These are phyloP conservation scores for Quercus alba DNA, from an alignment of 306 rosid genomes.

Conservation along the genomic window DNA sequence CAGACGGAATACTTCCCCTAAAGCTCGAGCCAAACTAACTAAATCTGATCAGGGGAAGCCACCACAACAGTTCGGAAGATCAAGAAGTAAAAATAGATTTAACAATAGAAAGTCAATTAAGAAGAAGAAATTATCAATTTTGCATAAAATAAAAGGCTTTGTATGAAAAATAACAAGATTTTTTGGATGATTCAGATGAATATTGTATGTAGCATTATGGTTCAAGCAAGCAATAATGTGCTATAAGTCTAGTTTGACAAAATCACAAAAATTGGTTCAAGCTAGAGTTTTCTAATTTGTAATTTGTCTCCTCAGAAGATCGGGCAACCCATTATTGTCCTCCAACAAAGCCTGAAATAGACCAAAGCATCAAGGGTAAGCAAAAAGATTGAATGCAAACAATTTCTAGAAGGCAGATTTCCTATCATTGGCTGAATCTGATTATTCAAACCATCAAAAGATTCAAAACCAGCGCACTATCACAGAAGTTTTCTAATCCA, in stretches of 20 bases:
- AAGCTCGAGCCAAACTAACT: slow-evolving; percentile 13
- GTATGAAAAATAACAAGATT: slow-evolving; percentile 18
- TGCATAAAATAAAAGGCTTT: slow-evolving; percentile 27
- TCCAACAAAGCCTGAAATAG: slow-evolving; percentile 16
- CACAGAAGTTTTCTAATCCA: no score
- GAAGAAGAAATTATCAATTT: slow-evolving; percentile 23
- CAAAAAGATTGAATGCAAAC: slow-evolving; percentile 2
- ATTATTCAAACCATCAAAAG: slow-evolving; percentile 7
- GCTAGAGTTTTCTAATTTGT: slow-evolving; percentile 5
- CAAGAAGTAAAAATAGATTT: neutral
- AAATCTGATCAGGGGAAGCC: slow-evolving; percentile 17
- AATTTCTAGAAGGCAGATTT: neutral
- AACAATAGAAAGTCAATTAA: neutral
- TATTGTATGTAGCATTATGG: slow-evolving; percentile 1
- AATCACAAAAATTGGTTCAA: slow-evolving; percentile 12
- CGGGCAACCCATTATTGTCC: neutral
- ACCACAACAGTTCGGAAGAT: slow-evolving; percentile 22
- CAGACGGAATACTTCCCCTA: slow-evolving; percentile 7
- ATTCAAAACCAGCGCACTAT: neutral
- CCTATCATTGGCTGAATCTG: slow-evolving; percentile 12
- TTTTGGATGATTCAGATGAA: slow-evolving; percentile 19
- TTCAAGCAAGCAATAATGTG: slow-evolving; percentile 7
- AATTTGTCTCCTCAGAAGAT: neutral
- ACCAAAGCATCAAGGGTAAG: slow-evolving; percentile 11
- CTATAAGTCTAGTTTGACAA: slow-evolving; percentile 22